phyloP scores from a whole-genome alignment of 192 early-diverging fungal species.

The Rhizophagus sp. region DNA sequence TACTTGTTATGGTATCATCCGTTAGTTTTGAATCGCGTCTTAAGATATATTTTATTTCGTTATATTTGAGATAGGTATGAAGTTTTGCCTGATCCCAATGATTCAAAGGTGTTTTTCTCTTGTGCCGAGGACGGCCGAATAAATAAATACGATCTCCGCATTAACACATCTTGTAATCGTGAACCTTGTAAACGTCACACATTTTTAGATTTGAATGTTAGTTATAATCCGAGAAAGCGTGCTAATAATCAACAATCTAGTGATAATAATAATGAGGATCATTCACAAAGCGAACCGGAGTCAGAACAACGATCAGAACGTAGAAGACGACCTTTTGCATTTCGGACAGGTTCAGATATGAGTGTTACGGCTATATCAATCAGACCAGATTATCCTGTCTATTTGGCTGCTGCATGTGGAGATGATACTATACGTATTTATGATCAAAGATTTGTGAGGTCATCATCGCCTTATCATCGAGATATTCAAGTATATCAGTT shows the following conservation, averaged over 20 bases:
- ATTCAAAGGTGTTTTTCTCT: slow-evolving; percentile 48
- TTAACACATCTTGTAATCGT: slow-evolving; percentile 41
- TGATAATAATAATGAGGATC: not conserved
- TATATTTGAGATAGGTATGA: slow-evolving; percentile 35
- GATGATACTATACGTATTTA: slow-evolving; percentile 53
- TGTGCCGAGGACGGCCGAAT: slow-evolving; percentile 49
- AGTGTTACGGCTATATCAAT: slow-evolving; percentile 49
- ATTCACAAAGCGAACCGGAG: not conserved
- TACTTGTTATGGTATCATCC: too few relatives aligned
- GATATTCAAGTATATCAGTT: slow-evolving; percentile 42
- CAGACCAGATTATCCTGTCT: slow-evolving; percentile 42
- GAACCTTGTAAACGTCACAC: slow-evolving; percentile 38
- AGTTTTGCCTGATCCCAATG: slow-evolving; percentile 48
- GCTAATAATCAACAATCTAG: too few relatives aligned
- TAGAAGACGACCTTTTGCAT: slow-evolving; percentile 1
- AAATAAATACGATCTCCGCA: slow-evolving; percentile 47
- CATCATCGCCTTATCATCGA: slow-evolving; percentile 24
- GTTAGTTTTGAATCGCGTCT: too few relatives aligned
- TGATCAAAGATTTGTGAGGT: slow-evolving; percentile 37
- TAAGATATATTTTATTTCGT: not conserved
- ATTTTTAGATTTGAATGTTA: slow-evolving; percentile 37
- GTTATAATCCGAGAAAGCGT: not conserved
- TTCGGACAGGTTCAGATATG: not conserved
- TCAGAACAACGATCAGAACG: slow-evolving; percentile 27
- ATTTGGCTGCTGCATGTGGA: slow-evolving; percentile 49